Evolutionary conservation across 441 rosid species (phyloP).

Genomic region (Adansonia grandidieri): DNA sequence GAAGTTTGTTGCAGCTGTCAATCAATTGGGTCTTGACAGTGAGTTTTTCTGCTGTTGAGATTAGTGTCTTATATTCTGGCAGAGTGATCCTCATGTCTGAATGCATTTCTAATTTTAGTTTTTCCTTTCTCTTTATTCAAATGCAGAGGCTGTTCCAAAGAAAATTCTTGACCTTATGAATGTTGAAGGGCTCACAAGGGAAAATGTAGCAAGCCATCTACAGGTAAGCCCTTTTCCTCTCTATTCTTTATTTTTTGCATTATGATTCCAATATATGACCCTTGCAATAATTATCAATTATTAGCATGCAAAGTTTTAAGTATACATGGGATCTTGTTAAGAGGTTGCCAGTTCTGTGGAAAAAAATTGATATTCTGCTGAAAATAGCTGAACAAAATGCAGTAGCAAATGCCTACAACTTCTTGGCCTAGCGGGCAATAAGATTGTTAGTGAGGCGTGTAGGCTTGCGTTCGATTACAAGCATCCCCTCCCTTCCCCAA

Average conservation of each 20-base stretch:
- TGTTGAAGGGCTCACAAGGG: conserved; percentile 87
- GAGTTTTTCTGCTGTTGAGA: conserved; percentile 40
- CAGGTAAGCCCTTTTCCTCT: conserved; percentile 54
- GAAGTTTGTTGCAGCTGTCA: conserved; percentile 86
- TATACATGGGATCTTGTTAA: not conserved
- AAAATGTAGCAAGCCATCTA: conserved; percentile 97
- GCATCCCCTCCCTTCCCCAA: too few relatives aligned
- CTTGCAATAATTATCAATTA: not conserved
- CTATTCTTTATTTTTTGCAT: not conserved
- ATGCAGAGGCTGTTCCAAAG: conserved; percentile 93
- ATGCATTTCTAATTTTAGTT: not conserved
- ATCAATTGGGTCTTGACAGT: conserved; percentile 88
- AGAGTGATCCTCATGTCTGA: not conserved
- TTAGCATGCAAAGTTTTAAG: not conserved
- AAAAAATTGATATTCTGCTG: not conserved
- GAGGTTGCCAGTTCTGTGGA: not conserved
- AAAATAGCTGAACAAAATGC: not conserved
- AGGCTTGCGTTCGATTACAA: too few relatives aligned
- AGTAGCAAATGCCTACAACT: too few relatives aligned
- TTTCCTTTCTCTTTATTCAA: conserved; percentile 5
- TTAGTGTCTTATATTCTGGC: conserved; percentile 17
- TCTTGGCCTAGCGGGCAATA: too few relatives aligned
- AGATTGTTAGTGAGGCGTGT: too few relatives aligned
- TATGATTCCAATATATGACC: not conserved
- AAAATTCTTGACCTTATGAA: conserved; percentile 94